Base-by-base conservation (phyloP, 257 asterid genomes). In the Osmanthus fragrans region DNA sequence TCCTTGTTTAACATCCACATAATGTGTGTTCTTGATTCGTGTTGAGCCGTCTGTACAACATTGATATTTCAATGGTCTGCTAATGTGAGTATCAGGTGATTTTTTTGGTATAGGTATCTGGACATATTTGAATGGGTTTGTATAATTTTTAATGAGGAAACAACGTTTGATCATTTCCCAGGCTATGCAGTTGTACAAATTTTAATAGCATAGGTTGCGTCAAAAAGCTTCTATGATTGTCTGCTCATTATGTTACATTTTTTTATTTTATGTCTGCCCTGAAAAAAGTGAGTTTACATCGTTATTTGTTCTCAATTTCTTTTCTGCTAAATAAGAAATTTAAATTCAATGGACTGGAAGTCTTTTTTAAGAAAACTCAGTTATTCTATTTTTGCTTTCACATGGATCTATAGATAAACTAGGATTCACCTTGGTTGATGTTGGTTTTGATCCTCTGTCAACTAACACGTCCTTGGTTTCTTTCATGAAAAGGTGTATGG, bases 401-500 rank as follows among this genome's bases (percentile, higher is more conserved):
- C 13, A 36, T 13, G 71, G 27, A n/a, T 33, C 42, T 21, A 8
- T 40, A 63, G 40, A 71, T 32, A 54, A 73, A 3, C 63, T 68
- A 36, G 49, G 49, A 30, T 60, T 16, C 30, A 40, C 68, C 32
- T 4, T 25, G 65, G 32, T 54, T 54, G 25, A 30, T 72, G 29
- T 36, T 37, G 66, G 36, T 45, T 79, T 74, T 73, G n/a, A 40
- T 73, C 32, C 66, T 76, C 23, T 64, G 27, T 10, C 64, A 16
- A 65, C 56, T 30, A 51, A 82, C 37, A 6, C 58, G 36, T 39
- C 36, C 49, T 72, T 71, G 73, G 1, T 79, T 30, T 77, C 66
- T 73, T 84, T 79, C 82, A 34, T 51, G 58, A 82, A 58, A 85
- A 95, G 99, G 96, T 95, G 36, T 93, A 88, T 71, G 92, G 86